Conservation (phyloP, 1,284 basidiomycete species). For the Fomitopsis schrenkii region DNA sequence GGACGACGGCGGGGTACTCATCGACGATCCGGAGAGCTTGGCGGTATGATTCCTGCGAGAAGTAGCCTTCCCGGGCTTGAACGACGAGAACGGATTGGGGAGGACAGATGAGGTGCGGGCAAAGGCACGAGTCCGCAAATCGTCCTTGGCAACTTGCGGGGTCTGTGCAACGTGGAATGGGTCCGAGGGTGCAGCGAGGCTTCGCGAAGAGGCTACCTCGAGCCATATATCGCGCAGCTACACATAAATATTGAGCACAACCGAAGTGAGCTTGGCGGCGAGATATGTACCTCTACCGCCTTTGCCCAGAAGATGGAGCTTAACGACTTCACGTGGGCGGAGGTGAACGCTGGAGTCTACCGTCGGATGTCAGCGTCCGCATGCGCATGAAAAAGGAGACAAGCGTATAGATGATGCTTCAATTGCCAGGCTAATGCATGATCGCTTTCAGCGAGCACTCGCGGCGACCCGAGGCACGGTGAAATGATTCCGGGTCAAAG, state of each 20-base stretch:
- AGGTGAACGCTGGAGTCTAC: constrained; percentile 56
- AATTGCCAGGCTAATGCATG: too few species aligned
- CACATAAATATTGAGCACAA: background rate
- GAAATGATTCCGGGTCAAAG: too few species aligned
- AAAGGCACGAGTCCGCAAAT: constrained; percentile 8
- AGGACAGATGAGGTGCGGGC: constrained; percentile 16
- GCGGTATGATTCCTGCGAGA: constrained; percentile 5
- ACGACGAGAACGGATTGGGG: constrained; percentile 25
- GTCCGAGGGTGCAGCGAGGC: background rate
- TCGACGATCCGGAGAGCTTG: background rate
- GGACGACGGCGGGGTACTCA: constrained; percentile 11
- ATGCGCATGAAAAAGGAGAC: background rate
- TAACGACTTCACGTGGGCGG: constrained; percentile 49
- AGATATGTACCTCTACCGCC: constrained; percentile 44
- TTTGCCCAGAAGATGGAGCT: constrained; percentile 63
- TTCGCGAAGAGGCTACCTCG: constrained; percentile 14
- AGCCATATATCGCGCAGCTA: constrained; percentile 49
- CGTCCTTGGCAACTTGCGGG: background rate
- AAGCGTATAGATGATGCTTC: too few species aligned
- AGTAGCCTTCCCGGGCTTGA: constrained; percentile 21
- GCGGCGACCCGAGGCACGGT: too few species aligned
- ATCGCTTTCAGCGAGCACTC: too few species aligned
- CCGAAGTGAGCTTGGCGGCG: background rate
- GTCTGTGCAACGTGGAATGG: background rate
- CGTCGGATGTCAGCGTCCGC: background rate